Conservation (phyloP, 495 filamentous ascomycete species). For the Aspergillus taichungensis region DNA sequence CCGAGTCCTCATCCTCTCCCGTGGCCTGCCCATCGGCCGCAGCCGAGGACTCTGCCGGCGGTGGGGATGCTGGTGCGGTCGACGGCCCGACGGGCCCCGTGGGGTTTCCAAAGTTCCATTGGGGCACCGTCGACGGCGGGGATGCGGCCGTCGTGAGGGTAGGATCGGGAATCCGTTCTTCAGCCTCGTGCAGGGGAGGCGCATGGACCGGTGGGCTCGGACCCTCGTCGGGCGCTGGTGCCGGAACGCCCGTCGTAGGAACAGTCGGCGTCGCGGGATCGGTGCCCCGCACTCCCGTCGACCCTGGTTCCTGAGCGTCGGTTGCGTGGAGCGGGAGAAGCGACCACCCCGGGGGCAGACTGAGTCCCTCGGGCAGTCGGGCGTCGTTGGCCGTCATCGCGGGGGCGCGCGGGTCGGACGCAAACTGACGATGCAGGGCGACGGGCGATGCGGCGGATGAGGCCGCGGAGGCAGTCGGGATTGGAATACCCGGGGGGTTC, state of each 20-base stretch:
- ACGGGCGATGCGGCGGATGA: slow-evolving; percentile 14
- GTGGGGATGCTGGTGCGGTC: background rate
- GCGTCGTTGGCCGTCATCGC: slow-evolving; percentile 55
- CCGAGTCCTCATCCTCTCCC: slow-evolving; percentile 5
- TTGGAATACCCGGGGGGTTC: slow-evolving; percentile 9
- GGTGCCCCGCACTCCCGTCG: background rate
- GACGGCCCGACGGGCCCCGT: too few relatives aligned
- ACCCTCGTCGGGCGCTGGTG: background rate
- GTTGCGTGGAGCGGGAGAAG: slow-evolving; percentile 57
- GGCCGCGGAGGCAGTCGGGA: slow-evolving; percentile 12
- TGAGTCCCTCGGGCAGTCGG: slow-evolving; percentile 63
- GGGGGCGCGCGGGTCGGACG: slow-evolving; percentile 22
- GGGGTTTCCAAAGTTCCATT: too few relatives aligned
- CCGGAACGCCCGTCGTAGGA: slow-evolving; percentile 2
- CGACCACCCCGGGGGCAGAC: slow-evolving; percentile 68
- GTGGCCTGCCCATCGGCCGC: background rate
- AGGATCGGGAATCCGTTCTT: background rate
- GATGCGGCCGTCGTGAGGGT: background rate
- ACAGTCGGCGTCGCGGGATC: slow-evolving; percentile 4
- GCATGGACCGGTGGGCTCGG: background rate
- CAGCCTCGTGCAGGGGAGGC: background rate
- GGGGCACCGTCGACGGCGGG: too few relatives aligned
- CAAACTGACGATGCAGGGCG: slow-evolving; percentile 19
- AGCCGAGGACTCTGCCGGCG: slow-evolving; percentile 1
- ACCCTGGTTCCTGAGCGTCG: slow-evolving; percentile 4